Conservation (phyloP, 2,329 filamentous ascomycete species). For the Pseudogymnoascus destructans region DNA sequence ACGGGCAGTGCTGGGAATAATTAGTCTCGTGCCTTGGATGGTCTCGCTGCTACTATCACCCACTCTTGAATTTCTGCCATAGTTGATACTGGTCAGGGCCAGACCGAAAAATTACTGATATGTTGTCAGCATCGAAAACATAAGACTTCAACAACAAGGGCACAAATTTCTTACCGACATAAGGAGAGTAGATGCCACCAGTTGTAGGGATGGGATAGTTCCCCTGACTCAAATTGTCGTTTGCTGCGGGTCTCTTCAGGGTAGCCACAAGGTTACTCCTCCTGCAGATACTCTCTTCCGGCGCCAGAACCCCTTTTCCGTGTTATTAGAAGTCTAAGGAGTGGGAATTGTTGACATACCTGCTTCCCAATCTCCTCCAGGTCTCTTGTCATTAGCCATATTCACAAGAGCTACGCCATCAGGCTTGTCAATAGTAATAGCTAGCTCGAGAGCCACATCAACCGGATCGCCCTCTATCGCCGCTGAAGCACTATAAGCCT, state of each 20-base stretch:
- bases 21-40: not conserved
- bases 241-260: conserved; percentile 46
- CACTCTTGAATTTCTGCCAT: conserved; percentile 36
- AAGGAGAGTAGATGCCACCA: conserved; percentile 56
- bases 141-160: not conserved
- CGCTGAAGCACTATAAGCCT: conserved; percentile 18
- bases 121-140: not conserved
- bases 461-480: conserved; percentile 47
- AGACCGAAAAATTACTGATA: conserved; percentile 51
- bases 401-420: conserved; percentile 51
- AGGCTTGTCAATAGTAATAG: conserved; percentile 27
- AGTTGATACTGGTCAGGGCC: conserved; percentile 52
- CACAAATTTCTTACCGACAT: conserved; percentile 40
- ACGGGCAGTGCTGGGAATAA: conserved; percentile 42
- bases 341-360: conserved; percentile 25
- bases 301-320: conserved; percentile 39
- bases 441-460: conserved; percentile 47
- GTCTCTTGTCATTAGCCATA: conserved; percentile 61
- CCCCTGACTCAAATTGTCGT: conserved; percentile 29
- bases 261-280: conserved; percentile 61
- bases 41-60: not conserved
- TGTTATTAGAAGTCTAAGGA: not conserved
- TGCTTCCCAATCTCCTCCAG: conserved; percentile 71
- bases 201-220: conserved; percentile 62
- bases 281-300: conserved; percentile 61